Conservation (phyloP, 2,329 filamentous ascomycete genomes). For the Neofusicoccum umdonicola region DNA sequence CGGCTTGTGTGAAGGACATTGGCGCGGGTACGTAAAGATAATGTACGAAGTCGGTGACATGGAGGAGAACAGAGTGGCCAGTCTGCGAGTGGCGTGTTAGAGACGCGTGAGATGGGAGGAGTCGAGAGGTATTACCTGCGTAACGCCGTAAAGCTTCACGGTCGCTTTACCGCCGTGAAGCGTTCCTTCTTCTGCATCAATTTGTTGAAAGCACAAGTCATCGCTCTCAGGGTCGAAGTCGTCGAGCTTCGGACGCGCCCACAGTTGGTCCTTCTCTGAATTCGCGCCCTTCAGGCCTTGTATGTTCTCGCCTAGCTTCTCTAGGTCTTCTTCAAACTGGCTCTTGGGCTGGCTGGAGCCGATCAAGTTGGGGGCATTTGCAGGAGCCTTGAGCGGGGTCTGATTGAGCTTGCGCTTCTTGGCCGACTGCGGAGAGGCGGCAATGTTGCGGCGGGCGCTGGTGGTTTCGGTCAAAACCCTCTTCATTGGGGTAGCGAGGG, state of each 20-base stretch:
- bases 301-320: conserved; percentile 95
- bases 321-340: conserved; percentile 85
- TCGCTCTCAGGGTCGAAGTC: conserved; percentile 64
- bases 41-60: conserved; percentile 93
- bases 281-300: conserved; percentile 81
- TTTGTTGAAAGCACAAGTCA: conserved; percentile 86
- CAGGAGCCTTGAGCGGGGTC: conserved; percentile 61
- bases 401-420: conserved; percentile 84
- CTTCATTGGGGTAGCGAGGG: conserved; percentile 42
- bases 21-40: conserved; percentile 94
- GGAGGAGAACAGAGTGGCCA: conserved; percentile 89
- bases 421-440: conserved; percentile 48
- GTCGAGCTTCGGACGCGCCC: conserved; percentile 66
- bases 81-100: conserved; percentile 36
- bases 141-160: conserved; percentile 92
- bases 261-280: conserved; percentile 89
- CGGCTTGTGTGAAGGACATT: conserved; percentile 71
- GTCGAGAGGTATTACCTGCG: conserved; percentile 56
- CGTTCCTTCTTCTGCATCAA: conserved; percentile 89
- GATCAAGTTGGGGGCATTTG: conserved; percentile 59
- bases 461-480: conserved; percentile 47
- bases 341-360: conserved; percentile 77
- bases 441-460: conserved; percentile 45
- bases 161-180: conserved; percentile 72
- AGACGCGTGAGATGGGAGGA: conserved; percentile 34